phyloP scores from a whole-genome alignment of 2,329 filamentous ascomycete genomes.

The Macrophomina pseudophaseolina region DNA sequence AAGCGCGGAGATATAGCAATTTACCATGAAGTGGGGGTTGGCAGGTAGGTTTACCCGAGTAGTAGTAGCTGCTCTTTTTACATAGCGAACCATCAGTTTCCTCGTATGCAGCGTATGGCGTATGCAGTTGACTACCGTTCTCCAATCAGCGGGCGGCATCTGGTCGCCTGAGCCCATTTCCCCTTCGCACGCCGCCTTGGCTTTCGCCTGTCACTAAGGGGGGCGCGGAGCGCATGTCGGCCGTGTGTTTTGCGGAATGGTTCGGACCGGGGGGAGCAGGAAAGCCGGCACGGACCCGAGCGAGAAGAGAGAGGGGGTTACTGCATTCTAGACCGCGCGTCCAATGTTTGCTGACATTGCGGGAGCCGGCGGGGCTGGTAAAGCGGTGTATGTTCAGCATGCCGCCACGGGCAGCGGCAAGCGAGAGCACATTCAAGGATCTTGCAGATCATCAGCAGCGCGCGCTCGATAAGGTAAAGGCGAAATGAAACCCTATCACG shows the following conservation, averaged over 20 bases:
- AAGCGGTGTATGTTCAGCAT: not conserved
- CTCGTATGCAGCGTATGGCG: too few relatives aligned
- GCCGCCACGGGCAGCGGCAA: not conserved
- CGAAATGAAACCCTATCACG: not conserved
- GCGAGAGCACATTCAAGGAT: not conserved
- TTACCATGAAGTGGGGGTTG: too few relatives aligned
- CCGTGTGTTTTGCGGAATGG: not conserved
- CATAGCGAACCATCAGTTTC: too few relatives aligned
- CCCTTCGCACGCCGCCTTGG: too few relatives aligned
- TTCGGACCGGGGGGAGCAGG: not conserved
- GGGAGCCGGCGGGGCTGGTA: not conserved
- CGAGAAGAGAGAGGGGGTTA: not conserved
- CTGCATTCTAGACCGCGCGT: not conserved
- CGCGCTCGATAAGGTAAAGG: not conserved
- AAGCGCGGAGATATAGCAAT: not conserved
- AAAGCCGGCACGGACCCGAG: not conserved
- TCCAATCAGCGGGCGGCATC: too few relatives aligned
- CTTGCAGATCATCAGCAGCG: not conserved
- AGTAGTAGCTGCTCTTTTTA: too few relatives aligned
- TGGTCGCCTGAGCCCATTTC: too few relatives aligned
- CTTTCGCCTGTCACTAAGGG: too few relatives aligned
- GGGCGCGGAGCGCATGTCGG: too few relatives aligned
- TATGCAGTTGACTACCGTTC: too few relatives aligned
- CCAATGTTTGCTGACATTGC: not conserved
- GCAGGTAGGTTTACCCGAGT: too few relatives aligned